Percentiles rank a stretch among this genome's conserved stretches.
Conservation (phyloP, 1,284 basidiomycete species). For the Fomitiporia mediterranea region DNA sequence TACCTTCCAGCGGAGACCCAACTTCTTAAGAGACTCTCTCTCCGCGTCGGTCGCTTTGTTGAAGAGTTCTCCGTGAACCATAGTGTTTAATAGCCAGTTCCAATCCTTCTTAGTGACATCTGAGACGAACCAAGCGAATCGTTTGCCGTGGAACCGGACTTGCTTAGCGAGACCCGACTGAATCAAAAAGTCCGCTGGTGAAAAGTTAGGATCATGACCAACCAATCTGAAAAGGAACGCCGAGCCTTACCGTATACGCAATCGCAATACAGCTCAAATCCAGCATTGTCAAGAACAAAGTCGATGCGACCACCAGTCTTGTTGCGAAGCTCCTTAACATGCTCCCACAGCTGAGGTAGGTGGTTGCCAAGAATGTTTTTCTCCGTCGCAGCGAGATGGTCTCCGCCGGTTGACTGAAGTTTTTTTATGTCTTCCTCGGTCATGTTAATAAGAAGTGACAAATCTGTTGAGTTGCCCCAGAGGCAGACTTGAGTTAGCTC, state of each 20-base stretch:
- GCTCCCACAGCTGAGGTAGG: slow-evolving; percentile 77
- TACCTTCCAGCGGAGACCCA: slow-evolving; percentile 91
- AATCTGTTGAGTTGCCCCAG: slow-evolving; percentile 96
- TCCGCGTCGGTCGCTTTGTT: slow-evolving; percentile 76
- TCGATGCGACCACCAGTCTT: slow-evolving; percentile 82
- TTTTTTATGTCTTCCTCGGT: slow-evolving; percentile 98
- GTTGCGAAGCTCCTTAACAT: slow-evolving; percentile 63
- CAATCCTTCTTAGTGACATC: slow-evolving; percentile 97
- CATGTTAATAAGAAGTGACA: slow-evolving; percentile 97
- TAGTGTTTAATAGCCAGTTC: slow-evolving; percentile 88
- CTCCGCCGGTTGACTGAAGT: slow-evolving; percentile 95
- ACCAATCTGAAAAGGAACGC: neutral
- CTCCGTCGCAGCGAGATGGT: slow-evolving; percentile 91
- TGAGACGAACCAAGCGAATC: slow-evolving; percentile 92
- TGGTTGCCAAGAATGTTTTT: slow-evolving; percentile 93
- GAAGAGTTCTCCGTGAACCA: slow-evolving; percentile 88
- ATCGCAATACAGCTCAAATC: slow-evolving; percentile 96
- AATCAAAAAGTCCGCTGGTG: slow-evolving; percentile 79
- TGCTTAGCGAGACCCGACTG: slow-evolving; percentile 85
- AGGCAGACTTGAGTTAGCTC: slow-evolving; percentile 96
- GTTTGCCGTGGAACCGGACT: slow-evolving; percentile 91
- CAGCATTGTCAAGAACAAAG: slow-evolving; percentile 86
- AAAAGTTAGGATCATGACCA: slow-evolving; percentile 14
- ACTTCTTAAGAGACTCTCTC: slow-evolving; percentile 72
- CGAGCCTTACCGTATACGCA: slow-evolving; percentile 78